phyloP scores from a whole-genome alignment of 1,284 basidiomycete genomes.

The Apiotrichum sp. region DNA sequence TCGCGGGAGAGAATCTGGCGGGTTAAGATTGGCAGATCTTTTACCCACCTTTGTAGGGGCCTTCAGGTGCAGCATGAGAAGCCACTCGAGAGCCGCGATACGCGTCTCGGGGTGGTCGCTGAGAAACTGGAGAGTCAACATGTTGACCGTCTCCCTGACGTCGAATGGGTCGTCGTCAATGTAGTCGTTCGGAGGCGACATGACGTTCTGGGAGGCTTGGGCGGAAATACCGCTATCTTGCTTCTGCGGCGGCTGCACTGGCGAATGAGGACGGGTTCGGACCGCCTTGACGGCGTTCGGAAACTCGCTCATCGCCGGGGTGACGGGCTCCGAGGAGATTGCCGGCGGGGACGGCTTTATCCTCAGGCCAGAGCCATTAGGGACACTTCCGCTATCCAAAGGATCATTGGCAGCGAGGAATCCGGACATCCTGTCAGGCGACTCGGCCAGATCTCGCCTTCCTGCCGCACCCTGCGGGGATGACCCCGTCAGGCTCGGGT shows the following conservation, averaged over 20 bases:
- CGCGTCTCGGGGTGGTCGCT: conserved; percentile 95
- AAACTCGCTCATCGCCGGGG: conserved; percentile 35
- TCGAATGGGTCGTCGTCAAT: conserved; percentile 76
- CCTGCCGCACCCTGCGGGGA: conserved; percentile 22
- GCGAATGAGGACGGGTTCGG: conserved; percentile 25
- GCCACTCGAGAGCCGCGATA: conserved; percentile 92
- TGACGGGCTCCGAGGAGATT: conserved; percentile 47
- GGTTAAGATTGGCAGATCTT: not conserved
- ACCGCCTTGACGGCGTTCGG: conserved; percentile 19
- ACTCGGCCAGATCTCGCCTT: conserved; percentile 1
- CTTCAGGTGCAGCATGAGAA: conserved; percentile 97
- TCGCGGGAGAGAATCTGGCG: conserved; percentile 84
- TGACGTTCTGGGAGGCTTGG: conserved; percentile 10
- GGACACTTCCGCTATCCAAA: conserved; percentile 17
- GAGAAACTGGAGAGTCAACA: conserved; percentile 85
- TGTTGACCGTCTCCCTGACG: conserved; percentile 85
- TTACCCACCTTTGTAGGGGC: conserved; percentile 75
- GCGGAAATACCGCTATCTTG: not conserved
- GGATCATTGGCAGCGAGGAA: conserved; percentile 27
- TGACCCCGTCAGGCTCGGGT: conserved; percentile 19
- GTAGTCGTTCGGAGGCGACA: conserved; percentile 10
- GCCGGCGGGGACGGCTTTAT: conserved; percentile 26
- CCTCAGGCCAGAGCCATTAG: conserved; percentile 1
- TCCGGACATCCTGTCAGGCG: conserved; percentile 3
- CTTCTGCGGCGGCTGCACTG: conserved; percentile 18